Evolutionary conservation across 345 rosid genomes (phyloP), one percentile per base, ranked within the genome.

Genomic region (Sonneratia alba): DNA sequence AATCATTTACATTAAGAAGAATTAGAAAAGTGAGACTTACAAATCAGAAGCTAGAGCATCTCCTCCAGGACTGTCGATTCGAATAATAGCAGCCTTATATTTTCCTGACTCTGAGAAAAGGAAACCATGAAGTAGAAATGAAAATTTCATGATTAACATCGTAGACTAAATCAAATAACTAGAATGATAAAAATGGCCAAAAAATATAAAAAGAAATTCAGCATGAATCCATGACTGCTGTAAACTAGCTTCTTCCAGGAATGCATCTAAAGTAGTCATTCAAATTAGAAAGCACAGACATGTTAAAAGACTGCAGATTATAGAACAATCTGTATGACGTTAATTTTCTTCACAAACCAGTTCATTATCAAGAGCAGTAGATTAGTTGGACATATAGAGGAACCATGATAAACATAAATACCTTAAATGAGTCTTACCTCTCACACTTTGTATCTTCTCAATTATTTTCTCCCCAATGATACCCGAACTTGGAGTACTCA

Each of bases 1-100:
- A 27, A 6, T 57, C 34, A 57, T 22, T n/a, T 6, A 61, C 24
- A 6, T 6, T 12, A 24, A 61, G 66, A 6, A 61, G 37, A 57
- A 24, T 11, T 11, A 61, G 8, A 32, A 24, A 62, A 24, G 38
- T 13, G 78, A 70, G 68, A 89, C 98, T 94, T 88, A 94, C 98
- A 91, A 83, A 83, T 94, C 98, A 79, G 98, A 94, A 78, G 98
- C 98, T 69, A 91, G 86, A 75, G 96, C 98, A 87, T 91, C 98
- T 51, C 97, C 97, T 78, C 98, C 98, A 67, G 97, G 98, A 79
- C 98, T 91, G 78, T 94, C 93, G 73, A 94, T 94, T 70, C 95
- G 90, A 71, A 94, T 82, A 75, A 94, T 82, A 75, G 88, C 96
- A 78, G 97, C 97, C 77, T 94, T 94, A 78, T 77, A 88, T 81